These are phyloP conservation scores for Metschnikowia similis DNA, from an alignment of 805 yeast species.

Conservation along the genomic window DNA sequence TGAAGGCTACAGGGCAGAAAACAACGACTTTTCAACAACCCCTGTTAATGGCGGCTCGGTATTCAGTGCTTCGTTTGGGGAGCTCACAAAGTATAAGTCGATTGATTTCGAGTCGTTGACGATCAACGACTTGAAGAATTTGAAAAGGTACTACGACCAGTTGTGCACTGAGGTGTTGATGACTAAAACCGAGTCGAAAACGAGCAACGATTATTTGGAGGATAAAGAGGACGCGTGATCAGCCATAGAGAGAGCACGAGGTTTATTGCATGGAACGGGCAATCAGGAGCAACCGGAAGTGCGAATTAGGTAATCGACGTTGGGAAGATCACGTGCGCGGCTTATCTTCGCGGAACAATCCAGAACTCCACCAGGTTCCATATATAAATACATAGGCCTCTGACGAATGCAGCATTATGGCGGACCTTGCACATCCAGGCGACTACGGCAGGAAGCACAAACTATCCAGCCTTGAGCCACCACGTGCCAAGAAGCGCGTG, in stretches of 20 bases:
- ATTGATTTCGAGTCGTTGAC: constrained; percentile 34
- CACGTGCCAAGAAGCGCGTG: constrained; percentile 19
- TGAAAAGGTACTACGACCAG: constrained; percentile 37
- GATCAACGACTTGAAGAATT: constrained; percentile 29
- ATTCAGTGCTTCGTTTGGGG: constrained; percentile 20
- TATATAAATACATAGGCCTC: neutral
- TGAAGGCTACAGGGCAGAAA: constrained; percentile 2
- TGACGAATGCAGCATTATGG: neutral
- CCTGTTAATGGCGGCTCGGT: constrained; percentile 20
- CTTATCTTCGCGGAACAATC: constrained; percentile 2
- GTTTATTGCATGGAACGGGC: neutral
- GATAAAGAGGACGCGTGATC: neutral
- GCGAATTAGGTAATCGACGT: no score
- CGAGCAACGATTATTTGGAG: constrained; percentile 13
- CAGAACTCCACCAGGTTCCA: neutral
- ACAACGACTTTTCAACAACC: constrained; percentile 9
- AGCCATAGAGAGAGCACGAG: no score
- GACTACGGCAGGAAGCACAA: neutral
- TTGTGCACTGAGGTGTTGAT: constrained; percentile 24
- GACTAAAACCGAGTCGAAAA: constrained; percentile 13
- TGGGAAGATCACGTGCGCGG: neutral
- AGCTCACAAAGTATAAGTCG: constrained; percentile 31
- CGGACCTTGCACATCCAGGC: neutral
- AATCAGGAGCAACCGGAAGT: no score
- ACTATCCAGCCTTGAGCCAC: neutral